A percentile compares a stretch with the other conserved stretches of the same genome.
Conservation (phyloP, 768 basidiomycete species). For the Panellus pusillus region DNA sequence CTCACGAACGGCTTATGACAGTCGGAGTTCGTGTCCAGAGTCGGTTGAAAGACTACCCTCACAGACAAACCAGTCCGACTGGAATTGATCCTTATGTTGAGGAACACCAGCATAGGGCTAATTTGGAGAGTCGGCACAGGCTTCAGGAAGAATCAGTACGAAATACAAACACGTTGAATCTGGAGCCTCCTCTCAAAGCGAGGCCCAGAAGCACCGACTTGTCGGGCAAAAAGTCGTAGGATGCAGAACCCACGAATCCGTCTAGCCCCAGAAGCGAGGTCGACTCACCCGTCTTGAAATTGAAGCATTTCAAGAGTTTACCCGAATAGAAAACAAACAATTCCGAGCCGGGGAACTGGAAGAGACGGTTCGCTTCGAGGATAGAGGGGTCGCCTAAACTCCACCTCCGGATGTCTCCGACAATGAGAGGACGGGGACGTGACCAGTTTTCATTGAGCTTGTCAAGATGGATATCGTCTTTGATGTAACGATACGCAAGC, state of each 20-base stretch:
- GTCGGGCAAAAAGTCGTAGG: slow-evolving; percentile 13
- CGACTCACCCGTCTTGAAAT: slow-evolving; percentile 3
- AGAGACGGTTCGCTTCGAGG: slow-evolving; percentile 14
- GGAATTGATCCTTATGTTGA: background rate
- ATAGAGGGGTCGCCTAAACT: slow-evolving; percentile 4
- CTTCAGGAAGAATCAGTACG: too few species aligned
- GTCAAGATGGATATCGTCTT: background rate
- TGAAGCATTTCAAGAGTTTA: slow-evolving; percentile 11
- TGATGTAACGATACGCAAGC: background rate
- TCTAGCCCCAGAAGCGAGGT: slow-evolving; percentile 9
- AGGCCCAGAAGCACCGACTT: slow-evolving; percentile 12
- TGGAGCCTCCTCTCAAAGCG: slow-evolving; percentile 9
- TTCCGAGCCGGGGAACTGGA: slow-evolving; percentile 13
- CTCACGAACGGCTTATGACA: slow-evolving; percentile 18
- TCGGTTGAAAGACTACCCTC: slow-evolving; percentile 3
- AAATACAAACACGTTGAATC: slow-evolving; percentile 13
- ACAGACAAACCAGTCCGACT: background rate
- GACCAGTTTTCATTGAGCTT: slow-evolving; percentile 14
- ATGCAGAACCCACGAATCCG: slow-evolving; percentile 6
- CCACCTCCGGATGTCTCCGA: slow-evolving; percentile 8
- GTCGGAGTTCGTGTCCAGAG: slow-evolving; percentile 3
- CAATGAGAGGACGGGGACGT: slow-evolving; percentile 5
- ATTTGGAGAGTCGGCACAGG: too few species aligned
- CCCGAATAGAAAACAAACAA: slow-evolving; percentile 15
- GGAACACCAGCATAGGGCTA: slow-evolving; percentile 10